Evolutionary conservation across 2,329 filamentous ascomycete species (phyloP).

Genomic region (Fusarium marasasianum): DNA sequence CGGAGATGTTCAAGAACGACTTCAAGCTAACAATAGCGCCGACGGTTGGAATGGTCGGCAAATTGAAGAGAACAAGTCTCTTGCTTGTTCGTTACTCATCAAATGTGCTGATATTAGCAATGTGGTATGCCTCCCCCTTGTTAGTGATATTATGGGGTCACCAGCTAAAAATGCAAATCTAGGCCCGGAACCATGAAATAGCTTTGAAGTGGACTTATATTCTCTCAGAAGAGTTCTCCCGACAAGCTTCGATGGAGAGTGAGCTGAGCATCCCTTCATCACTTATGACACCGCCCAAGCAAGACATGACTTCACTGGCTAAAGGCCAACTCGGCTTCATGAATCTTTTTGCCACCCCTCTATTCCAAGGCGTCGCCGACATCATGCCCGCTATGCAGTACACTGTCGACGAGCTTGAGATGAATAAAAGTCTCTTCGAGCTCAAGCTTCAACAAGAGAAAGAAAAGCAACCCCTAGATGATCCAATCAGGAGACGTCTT

Average conservation of each 20-base stretch:
- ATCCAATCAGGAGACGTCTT: conserved; percentile 48
- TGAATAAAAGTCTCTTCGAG: conserved; percentile 81
- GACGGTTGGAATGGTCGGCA: conserved; percentile 82
- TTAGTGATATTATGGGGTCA: not conserved
- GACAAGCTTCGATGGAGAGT: conserved; percentile 90
- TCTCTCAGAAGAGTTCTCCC: conserved; percentile 93
- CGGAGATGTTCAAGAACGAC: conserved; percentile 80
- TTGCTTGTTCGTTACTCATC: conserved; percentile 91
- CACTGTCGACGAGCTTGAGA: conserved; percentile 81
- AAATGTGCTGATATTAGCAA: conserved; percentile 99
- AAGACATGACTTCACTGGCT: conserved; percentile 83
- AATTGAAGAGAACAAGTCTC: conserved; percentile 77
- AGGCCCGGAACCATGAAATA: conserved; percentile 85
- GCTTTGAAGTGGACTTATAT: conserved; percentile 92
- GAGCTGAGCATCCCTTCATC: conserved; percentile 89
- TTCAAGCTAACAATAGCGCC: conserved; percentile 71
- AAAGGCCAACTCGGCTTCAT: conserved; percentile 95
- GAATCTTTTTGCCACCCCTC: conserved; percentile 91
- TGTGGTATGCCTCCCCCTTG: conserved; percentile 71
- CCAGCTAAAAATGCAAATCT: conserved; percentile 38
- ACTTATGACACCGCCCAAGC: conserved; percentile 83
- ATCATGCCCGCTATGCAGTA: conserved; percentile 87
- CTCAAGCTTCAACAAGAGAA: conserved; percentile 72
- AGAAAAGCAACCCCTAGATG: conserved; percentile 53
- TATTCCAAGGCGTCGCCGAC: conserved; percentile 89